These are phyloP conservation scores for Tremellales sp. DNA, from an alignment of 1,284 basidiomycete species.

Conservation along the genomic window DNA sequence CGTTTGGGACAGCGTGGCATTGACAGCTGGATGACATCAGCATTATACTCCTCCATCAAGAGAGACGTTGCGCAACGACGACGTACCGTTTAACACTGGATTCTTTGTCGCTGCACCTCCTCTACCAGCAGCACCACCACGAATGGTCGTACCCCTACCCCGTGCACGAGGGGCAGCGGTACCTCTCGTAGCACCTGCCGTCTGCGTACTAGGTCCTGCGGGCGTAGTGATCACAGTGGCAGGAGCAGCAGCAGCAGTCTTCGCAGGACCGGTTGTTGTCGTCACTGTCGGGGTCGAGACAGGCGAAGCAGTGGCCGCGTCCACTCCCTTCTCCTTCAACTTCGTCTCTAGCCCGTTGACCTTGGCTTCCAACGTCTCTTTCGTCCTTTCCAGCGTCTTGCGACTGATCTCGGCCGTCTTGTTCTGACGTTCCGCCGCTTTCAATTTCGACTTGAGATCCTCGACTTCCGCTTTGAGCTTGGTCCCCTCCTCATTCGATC, in stretches of 20 bases:
- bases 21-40: conserved; percentile 27
- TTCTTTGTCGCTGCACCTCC: conserved; percentile 8
- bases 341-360: conserved; percentile 22
- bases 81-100: conserved; percentile 22
- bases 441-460: conserved; percentile 35
- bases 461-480: conserved; percentile 27
- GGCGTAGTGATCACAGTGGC: conserved; percentile 3
- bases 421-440: conserved; percentile 32
- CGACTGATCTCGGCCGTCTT: conserved; percentile 39
- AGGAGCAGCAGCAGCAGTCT: not conserved
- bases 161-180: conserved; percentile 10
- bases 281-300: conserved; percentile 9
- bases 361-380: conserved; percentile 32
- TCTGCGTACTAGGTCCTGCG: not conserved
- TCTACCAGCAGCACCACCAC: conserved; percentile 12
- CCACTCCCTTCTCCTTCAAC: not conserved
- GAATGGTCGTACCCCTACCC: conserved; percentile 3
- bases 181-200: conserved; percentile 10
- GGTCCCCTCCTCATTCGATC: conserved; percentile 14
- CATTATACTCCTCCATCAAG: not conserved
- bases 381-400: conserved; percentile 39
- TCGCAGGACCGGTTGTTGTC: conserved; percentile 2
- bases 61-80: not conserved
- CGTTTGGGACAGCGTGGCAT: conserved; percentile 18
- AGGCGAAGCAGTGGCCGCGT: conserved; percentile 1